Evolutionary conservation across 805 yeast genomes (phyloP), one percentile per base, ranked within the genome.

Genomic region (Myxozyma vanderwaltii): DNA sequence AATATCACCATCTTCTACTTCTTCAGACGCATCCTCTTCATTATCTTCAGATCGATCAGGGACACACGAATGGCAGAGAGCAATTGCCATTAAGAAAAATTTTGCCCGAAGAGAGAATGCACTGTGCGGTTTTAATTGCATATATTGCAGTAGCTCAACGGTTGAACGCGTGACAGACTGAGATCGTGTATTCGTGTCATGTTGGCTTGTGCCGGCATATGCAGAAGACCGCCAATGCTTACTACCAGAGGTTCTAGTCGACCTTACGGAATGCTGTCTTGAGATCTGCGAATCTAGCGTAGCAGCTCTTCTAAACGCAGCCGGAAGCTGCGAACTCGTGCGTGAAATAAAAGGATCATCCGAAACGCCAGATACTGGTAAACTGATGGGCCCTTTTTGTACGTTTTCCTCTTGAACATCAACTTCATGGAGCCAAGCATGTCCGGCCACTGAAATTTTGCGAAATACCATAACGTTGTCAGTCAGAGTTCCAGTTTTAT

Each of bases 401-500:
- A 63, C 17, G n/a, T 67, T 70, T 2, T 65, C 70, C 15, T 77
- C 65, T 51, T 78, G 70, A 26, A 81, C 61, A 66, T 84, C 90
- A 27, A 83, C 72, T 61, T 86, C 91, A 72, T 94, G 99, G 8
- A 84, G 69, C 97, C 97, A 94, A 4, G 96, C 84, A 2, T 86
- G 80, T 1, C 99, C 99, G 54, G 88, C 86, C 4, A 94, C 86
- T 8, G 95, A 83, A 66, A 92, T 82, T 69, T 91, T 91, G 47
- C 97, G 80, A 72, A 94, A 94, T 27, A 92, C 76, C 99, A 94
- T 94, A 67, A 86, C 76, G 71, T 94, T 94, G 68, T 94, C 98
- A 0, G 99, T 94, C 61, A 94, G 79, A 0, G 99, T 94, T 8
- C 99, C 99, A 0, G 99, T 94, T 72, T 94, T 94, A 74, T 94